A percentile compares a stretch with the other conserved stretches of the same genome.
phyloP scores from a whole-genome alignment of 2,329 filamentous ascomycete genomes.

The Pseudocercospora ulei region DNA sequence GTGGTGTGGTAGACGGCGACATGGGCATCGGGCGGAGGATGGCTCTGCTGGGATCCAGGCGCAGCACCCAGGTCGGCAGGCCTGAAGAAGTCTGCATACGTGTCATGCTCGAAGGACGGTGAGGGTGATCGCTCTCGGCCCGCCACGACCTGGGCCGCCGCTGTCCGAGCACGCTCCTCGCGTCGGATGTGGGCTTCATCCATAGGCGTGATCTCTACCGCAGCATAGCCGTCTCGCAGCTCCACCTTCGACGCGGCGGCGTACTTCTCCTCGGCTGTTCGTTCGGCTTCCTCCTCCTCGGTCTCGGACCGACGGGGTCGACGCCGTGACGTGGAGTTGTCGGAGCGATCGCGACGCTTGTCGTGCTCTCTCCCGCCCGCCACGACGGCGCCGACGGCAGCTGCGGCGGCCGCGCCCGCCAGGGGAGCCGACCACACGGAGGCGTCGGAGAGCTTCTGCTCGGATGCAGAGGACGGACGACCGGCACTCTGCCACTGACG shows the following conservation, averaged over 20 bases:
- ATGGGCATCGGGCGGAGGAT: conserved; percentile 40
- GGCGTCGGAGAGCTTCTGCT: conserved; percentile 20
- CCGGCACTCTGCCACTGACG: conserved; percentile 12
- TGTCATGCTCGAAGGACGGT: conserved; percentile 10
- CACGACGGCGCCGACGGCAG: conserved; percentile 29
- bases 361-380: conserved; percentile 26
- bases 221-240: conserved; percentile 17
- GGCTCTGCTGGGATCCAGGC: conserved; percentile 33
- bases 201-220: conserved; percentile 27
- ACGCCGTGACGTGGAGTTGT: conserved; percentile 13
- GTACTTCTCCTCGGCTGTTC: conserved; percentile 17
- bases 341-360: conserved; percentile 16
- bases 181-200: conserved; percentile 25
- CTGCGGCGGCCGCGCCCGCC: conserved; percentile 32
- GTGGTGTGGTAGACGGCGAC: conserved; percentile 39
- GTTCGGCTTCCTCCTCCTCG: conserved; percentile 14
- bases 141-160: conserved; percentile 37
- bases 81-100: conserved; percentile 40
- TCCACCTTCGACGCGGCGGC: conserved; percentile 14
- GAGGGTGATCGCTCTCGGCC: conserved; percentile 40
- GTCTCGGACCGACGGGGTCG: conserved; percentile 11
- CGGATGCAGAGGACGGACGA: conserved; percentile 9
- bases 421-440: conserved; percentile 34
- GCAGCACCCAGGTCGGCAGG: conserved; percentile 34
- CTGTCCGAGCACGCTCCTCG: conserved; percentile 28